A percentile compares a stretch with the other conserved stretches of the same genome.
phyloP scores from a whole-genome alignment of 2,329 filamentous ascomycete species.

The Keithomyces neogunnii region DNA sequence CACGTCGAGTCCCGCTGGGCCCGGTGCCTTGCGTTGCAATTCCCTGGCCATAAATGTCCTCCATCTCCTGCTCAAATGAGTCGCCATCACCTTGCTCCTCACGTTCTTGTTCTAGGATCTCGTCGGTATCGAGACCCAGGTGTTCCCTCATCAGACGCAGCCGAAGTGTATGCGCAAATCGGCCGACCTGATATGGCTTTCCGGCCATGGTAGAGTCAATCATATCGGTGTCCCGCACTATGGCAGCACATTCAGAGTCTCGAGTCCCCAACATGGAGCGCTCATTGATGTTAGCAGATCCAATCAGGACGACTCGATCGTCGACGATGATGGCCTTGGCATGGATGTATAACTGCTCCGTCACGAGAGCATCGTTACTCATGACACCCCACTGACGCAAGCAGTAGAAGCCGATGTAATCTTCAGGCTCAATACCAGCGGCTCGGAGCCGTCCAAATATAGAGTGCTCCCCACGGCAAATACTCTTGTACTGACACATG shows the following conservation, averaged over 20 bases:
- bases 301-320: constrained; percentile 86
- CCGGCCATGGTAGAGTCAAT: constrained; percentile 88
- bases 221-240: constrained; percentile 90
- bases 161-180: constrained; percentile 86
- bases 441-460: constrained; percentile 82
- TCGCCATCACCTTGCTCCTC: constrained; percentile 56
- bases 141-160: constrained; percentile 95
- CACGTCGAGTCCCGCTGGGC: constrained; percentile 32
- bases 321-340: constrained; percentile 96
- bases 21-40: neutral
- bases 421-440: constrained; percentile 79
- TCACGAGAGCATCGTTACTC: constrained; percentile 74
- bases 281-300: constrained; percentile 98
- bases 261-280: constrained; percentile 86
- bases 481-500: constrained; percentile 94
- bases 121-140: constrained; percentile 89
- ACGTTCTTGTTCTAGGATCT: constrained; percentile 72
- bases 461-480: constrained; percentile 83
- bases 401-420: constrained; percentile 93
- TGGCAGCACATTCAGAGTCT: constrained; percentile 84
- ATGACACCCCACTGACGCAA: constrained; percentile 89
- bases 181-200: constrained; percentile 77
- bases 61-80: constrained; percentile 50
- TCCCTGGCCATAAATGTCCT: constrained; percentile 49
- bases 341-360: constrained; percentile 96